These are phyloP conservation scores for Cantharellus cinnabarinus DNA, from an alignment of 768 basidiomycete species.

Conservation along the genomic window DNA sequence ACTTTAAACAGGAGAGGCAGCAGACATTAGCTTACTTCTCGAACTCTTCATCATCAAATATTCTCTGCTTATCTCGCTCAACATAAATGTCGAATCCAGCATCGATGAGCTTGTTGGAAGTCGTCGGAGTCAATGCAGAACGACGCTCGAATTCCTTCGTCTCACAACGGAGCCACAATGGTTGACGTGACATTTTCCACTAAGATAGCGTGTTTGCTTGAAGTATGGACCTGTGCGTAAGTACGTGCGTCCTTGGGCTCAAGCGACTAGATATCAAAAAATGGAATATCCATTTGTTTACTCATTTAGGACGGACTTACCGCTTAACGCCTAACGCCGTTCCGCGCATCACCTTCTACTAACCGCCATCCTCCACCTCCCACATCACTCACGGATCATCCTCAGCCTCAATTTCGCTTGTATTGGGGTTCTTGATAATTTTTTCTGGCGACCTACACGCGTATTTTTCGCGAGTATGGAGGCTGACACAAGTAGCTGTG, in stretches of 20 bases:
- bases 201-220: not conserved
- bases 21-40: slow-evolving; percentile 44
- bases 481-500: too few species aligned
- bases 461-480: too few species aligned
- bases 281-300: not conserved
- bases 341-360: too few species aligned
- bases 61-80: slow-evolving; percentile 83
- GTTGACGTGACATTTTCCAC: slow-evolving; percentile 12
- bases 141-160: slow-evolving; percentile 89
- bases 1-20: not conserved
- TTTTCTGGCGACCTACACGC: too few species aligned
- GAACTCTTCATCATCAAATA: slow-evolving; percentile 85
- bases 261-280: not conserved
- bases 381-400: too few species aligned
- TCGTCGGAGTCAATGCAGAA: slow-evolving; percentile 81
- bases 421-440: too few species aligned
- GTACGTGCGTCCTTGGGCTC: not conserved
- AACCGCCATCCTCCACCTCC: too few species aligned
- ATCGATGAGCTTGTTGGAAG: slow-evolving; percentile 70
- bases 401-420: too few species aligned
- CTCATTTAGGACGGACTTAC: not conserved
- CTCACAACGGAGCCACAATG: slow-evolving; percentile 92
- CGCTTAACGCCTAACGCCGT: too few species aligned
- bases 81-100: slow-evolving; percentile 80
- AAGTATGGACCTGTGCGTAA: not conserved